Conservation (phyloP, 1,284 basidiomycete genomes). For the Heterobasidion annosum region DNA sequence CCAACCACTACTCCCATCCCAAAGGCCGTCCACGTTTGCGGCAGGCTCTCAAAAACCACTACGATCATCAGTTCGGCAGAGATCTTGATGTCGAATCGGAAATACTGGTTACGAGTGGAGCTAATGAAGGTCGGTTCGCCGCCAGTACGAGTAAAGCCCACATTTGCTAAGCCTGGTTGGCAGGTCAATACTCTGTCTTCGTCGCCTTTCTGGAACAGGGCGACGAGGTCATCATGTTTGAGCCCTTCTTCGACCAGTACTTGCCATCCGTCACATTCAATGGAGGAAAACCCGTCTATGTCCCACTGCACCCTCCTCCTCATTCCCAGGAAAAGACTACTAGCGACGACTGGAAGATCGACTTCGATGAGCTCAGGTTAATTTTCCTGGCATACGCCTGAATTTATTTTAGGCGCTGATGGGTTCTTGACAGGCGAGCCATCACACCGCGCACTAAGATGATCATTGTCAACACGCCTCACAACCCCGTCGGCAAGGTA, state of each 20-base stretch:
- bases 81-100: conserved; percentile 81
- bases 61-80: conserved; percentile 63
- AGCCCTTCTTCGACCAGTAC: conserved; percentile 98
- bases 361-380: conserved; percentile 78
- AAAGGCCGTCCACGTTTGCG: conserved; percentile 81
- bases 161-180: neutral
- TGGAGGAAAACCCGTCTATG: conserved; percentile 87
- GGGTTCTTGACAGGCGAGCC: conserved; percentile 42
- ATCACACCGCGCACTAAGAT: conserved; percentile 86
- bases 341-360: conserved; percentile 80
- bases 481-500: conserved; percentile 95
- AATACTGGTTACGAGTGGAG: conserved; percentile 91
- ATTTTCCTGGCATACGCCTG: conserved; percentile 10
- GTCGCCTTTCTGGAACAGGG: conserved; percentile 82
- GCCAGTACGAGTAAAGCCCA: neutral
- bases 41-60: conserved; percentile 77
- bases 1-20: conserved; percentile 90
- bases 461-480: conserved; percentile 91
- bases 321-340: conserved; percentile 43
- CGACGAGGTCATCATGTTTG: conserved; percentile 98
- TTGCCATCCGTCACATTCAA: conserved; percentile 89
- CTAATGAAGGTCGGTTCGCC: conserved; percentile 72
- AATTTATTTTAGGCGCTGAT: neutral
- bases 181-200: conserved; percentile 88
- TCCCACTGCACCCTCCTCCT: conserved; percentile 84